Evolutionary conservation across 768 basidiomycete species (phyloP), one percentile per base, ranked within the genome.

Genomic region (Imleria badia): DNA sequence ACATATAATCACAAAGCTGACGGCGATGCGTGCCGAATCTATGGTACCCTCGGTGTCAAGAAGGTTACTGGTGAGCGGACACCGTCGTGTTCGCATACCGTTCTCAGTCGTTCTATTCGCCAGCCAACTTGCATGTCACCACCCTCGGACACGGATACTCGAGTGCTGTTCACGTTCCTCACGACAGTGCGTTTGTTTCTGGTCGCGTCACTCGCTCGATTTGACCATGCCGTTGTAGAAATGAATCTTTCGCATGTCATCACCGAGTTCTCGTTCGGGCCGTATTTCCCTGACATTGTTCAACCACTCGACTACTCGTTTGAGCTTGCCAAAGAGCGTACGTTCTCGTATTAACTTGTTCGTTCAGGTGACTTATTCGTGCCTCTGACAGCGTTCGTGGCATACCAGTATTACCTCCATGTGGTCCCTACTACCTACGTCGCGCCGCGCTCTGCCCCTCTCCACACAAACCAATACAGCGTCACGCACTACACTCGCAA

Each of bases 221-320:
- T 48, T 38, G 4, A 54, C 20, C 29, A 45, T n/a, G 13, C 15
- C 8, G 30, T 36, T 11, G 14, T 55, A 96, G 94, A 86, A 61
- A 94, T 98, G 92, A 99, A 99, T 66, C 81, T 99, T 34, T 94
- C 92, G 3, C 96, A 98, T 75, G 85, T 97, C 58, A 94, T 98
- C 65, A 87, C 87, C 48, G 96, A 99, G 71, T 97, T 98, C 68
- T 97, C 94, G 0, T 98, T 98, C 59, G 96, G 96, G 1, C 91
- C 94, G 3, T 86, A 89, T 76, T 98, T 97, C 77, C 96, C 96
- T 3, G 89, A 94, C 41, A 98, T 99, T 46, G 82, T 84, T 1
- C 96, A 99, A 68, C 96, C 96, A 1, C 80, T 99, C 38, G 96
- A 98, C 66, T 85, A 93, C 67, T 90, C 91, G 1, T 89, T 89